These are phyloP conservation scores for Tylopilus intermedius DNA, from an alignment of 768 basidiomycete species.

Conservation along the genomic window DNA sequence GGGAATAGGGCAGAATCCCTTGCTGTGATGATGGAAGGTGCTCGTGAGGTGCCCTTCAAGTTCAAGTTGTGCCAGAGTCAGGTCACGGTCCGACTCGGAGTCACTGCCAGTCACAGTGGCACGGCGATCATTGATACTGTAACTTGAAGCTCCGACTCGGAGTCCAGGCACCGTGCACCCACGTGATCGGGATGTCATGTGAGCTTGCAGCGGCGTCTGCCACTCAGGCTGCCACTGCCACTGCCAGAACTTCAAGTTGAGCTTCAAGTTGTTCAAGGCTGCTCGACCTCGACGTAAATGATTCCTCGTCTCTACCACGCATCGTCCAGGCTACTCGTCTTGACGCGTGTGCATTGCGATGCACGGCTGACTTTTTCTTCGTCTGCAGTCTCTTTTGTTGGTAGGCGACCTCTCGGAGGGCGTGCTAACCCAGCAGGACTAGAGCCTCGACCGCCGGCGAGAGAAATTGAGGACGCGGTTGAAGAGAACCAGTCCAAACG, in stretches of 20 bases:
- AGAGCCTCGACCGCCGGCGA: neutral
- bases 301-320: slow-evolving; percentile 18
- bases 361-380: slow-evolving; percentile 19
- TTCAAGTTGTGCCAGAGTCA: too few relatives aligned
- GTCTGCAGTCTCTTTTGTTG: slow-evolving; percentile 11
- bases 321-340: slow-evolving; percentile 8
- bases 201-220: too few relatives aligned
- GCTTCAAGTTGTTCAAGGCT: neutral
- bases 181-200: too few relatives aligned
- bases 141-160: too few relatives aligned
- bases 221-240: too few relatives aligned
- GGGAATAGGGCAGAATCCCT: neutral
- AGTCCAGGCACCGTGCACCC: too few relatives aligned
- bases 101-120: too few relatives aligned
- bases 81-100: too few relatives aligned
- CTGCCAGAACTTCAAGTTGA: too few relatives aligned
- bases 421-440: neutral
- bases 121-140: too few relatives aligned
- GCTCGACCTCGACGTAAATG: slow-evolving; percentile 10
- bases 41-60: too few relatives aligned
- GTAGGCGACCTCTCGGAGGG: slow-evolving; percentile 10
- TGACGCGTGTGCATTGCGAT: slow-evolving; percentile 9
- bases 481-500: slow-evolving; percentile 4
- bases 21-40: neutral
- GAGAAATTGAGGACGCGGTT: slow-evolving; percentile 2